Conservation (phyloP, 345 rosid species). For the Lumnitzera littorea region DNA sequence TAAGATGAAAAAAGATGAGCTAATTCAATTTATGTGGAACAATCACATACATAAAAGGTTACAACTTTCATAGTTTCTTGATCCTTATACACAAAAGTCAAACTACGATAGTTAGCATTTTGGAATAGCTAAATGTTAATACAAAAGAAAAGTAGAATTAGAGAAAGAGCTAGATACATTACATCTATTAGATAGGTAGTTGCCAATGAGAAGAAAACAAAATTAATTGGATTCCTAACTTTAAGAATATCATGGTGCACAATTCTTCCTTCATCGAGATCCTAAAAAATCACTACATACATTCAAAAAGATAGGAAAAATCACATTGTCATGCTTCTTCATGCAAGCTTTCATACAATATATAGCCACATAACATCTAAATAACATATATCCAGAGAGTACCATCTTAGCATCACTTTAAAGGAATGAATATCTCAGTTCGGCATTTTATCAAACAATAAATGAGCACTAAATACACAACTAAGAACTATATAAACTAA, state of each 20-base stretch:
- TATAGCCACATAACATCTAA: conserved; percentile 32
- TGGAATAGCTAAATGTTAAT: too few relatives aligned
- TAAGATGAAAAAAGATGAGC: too few relatives aligned
- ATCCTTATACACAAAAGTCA: too few relatives aligned
- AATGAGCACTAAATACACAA: conserved; percentile 42
- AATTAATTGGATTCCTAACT: conserved; percentile 40
- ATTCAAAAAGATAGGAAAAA: conserved; percentile 54
- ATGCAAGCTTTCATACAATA: conserved; percentile 26
- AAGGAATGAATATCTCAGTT: conserved; percentile 55
- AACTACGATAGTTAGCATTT: too few relatives aligned
- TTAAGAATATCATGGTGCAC: conserved; percentile 56
- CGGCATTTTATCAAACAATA: conserved; percentile 56
- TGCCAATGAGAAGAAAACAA: conserved; percentile 13
- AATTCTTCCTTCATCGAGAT: conserved; percentile 43
- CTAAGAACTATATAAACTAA: conserved; percentile 57
- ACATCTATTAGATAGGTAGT: too few relatives aligned
- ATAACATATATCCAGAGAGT: conserved; percentile 36
- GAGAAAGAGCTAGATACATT: too few relatives aligned
- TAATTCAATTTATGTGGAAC: too few relatives aligned
- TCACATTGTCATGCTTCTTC: conserved; percentile 31
- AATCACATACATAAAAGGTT: too few relatives aligned
- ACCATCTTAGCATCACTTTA: conserved; percentile 74
- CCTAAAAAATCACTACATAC: conserved; percentile 56
- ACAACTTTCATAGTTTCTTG: too few relatives aligned
- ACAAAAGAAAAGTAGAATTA: too few relatives aligned